A percentile compares a stretch with the other conserved stretches of the same genome.
Conservation (phyloP, 441 rosid species). For the Breynia disticha region DNA sequence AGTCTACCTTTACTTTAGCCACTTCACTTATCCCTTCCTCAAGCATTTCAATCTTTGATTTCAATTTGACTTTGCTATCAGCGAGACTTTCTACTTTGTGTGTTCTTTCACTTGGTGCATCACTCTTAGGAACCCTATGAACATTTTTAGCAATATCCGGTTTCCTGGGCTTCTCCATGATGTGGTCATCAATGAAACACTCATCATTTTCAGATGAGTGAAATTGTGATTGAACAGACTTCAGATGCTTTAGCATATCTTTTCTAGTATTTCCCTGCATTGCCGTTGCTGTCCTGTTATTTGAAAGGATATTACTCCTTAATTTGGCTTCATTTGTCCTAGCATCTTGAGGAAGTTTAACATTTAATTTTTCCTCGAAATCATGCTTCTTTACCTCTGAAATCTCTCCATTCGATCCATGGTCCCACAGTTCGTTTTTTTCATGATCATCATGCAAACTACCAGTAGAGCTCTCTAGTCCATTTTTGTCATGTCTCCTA, state of each 20-base stretch:
- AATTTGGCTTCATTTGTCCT: conserved; percentile 30
- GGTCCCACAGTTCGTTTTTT: conserved; percentile 21
- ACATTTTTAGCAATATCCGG: conserved; percentile 18
- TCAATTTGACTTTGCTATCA: conserved; percentile 26
- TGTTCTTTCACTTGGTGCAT: conserved; percentile 18
- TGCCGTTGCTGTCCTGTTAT: conserved; percentile 32
- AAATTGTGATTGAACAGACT: conserved; percentile 52
- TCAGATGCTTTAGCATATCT: conserved; percentile 46
- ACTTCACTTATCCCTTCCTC: conserved; percentile 61
- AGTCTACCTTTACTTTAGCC: conserved; percentile 51
- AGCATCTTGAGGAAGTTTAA: conserved; percentile 31
- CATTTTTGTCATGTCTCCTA: conserved; percentile 18
- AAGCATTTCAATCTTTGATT: conserved; percentile 32
- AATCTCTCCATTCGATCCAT: conserved; percentile 22
- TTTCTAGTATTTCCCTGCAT: conserved; percentile 30
- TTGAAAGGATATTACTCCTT: conserved; percentile 47
- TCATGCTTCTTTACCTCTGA: conserved; percentile 22
- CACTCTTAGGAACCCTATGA: conserved; percentile 7
- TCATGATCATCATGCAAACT: conserved; percentile 12
- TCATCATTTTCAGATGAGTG: conserved; percentile 28
- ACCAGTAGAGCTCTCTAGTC: conserved; percentile 16
- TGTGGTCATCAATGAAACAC: conserved; percentile 15
- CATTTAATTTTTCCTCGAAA: conserved; percentile 25
- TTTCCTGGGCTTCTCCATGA: conserved; percentile 19
- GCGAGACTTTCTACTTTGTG: conserved; percentile 21